Base-by-base conservation (phyloP, 805 yeast species). In the Zygosaccharomyces bisporus region DNA sequence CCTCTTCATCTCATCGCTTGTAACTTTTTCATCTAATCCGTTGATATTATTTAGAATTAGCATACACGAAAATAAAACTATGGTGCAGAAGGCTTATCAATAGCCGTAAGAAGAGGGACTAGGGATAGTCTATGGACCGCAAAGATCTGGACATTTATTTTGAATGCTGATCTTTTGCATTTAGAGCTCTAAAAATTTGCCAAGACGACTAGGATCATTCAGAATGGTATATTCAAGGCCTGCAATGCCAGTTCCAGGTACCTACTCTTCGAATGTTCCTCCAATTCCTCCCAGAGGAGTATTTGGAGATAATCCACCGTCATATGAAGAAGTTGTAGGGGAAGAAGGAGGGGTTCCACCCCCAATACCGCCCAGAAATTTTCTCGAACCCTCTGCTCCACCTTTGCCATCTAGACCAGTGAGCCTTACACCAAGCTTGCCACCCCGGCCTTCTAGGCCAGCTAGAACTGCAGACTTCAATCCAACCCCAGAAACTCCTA, bases 231-330 rank as follows among this genome's bases (percentile, higher is more conserved):
- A 47, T 39, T 34, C 37, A 3, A 52, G 69, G 51, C 60, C 66
- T 6, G 56, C 56, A 16, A 57, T 59, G 58, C 65, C 66, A 3
- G 16, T 60, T 14, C 69, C 68, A 8, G 46, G 19, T 13, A 41
- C 29, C 9, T 16, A 7, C 3, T 10, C 20, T 14, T 21, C 40
- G 7, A 51, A 68, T 50, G 58, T 66, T 8, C 57, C 56, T 13
- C 54, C 58, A 55, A 64, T 64, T 3, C 18, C 59, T 14, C 67
- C 68, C 9, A 44, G 18, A 17, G 42, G 31, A 13, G 18, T 19
- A 5, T 16, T n/a, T 24, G 39, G 40, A 9, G 39, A 40, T 3
- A 29, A 25, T 6, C 53, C 55, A 18, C 56, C 55, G 1, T 49
- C 53, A 14, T 54, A 50, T 34, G 41, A 40, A 34, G 55, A 46